These are phyloP conservation scores for Scheffersomyces quercinus DNA, from an alignment of 1,139 yeast species.

Conservation along the genomic window DNA sequence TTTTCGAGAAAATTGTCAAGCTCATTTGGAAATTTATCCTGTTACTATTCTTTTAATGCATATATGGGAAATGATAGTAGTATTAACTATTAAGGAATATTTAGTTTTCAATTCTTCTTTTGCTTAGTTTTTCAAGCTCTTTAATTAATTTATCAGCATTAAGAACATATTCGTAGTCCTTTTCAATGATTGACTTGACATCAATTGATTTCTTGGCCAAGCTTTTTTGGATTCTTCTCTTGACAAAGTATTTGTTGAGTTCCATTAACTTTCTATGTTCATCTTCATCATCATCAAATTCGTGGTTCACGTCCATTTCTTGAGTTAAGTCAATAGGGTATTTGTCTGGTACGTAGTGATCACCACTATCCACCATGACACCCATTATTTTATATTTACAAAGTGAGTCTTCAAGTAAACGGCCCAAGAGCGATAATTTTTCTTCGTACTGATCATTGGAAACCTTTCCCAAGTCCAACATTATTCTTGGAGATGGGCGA, in stretches of 20 bases:
- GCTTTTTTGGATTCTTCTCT: constrained; percentile 13
- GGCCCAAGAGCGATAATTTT: constrained; percentile 14
- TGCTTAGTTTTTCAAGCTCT: constrained; percentile 15
- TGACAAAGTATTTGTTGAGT: constrained; percentile 16
- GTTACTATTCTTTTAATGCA: constrained; percentile 19
- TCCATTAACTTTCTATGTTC: constrained; percentile 15
- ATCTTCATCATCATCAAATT: constrained; percentile 6
- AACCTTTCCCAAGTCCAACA: constrained; percentile 34
- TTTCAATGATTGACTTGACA: constrained; percentile 1
- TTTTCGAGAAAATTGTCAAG: constrained; percentile 31
- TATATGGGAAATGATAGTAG: not conserved
- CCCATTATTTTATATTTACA: constrained; percentile 28
- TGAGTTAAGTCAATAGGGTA: constrained; percentile 5
- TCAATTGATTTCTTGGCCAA: constrained; percentile 1
- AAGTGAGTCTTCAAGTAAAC: constrained; percentile 12
- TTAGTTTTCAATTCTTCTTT: constrained; percentile 25
- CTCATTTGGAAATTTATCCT: constrained; percentile 40
- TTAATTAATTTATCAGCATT: constrained; percentile 29
- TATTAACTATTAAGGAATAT: constrained; percentile 15
- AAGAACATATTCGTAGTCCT: constrained; percentile 20
- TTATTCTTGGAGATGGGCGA: constrained; percentile 20
- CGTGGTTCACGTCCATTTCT: constrained; percentile 3
- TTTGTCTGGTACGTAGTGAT: constrained; percentile 25
- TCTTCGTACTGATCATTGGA: constrained; percentile 16
- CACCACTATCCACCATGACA: constrained; percentile 43